Base-by-base conservation (phyloP, 768 basidiomycete species). In the Pholiota microspora region DNA sequence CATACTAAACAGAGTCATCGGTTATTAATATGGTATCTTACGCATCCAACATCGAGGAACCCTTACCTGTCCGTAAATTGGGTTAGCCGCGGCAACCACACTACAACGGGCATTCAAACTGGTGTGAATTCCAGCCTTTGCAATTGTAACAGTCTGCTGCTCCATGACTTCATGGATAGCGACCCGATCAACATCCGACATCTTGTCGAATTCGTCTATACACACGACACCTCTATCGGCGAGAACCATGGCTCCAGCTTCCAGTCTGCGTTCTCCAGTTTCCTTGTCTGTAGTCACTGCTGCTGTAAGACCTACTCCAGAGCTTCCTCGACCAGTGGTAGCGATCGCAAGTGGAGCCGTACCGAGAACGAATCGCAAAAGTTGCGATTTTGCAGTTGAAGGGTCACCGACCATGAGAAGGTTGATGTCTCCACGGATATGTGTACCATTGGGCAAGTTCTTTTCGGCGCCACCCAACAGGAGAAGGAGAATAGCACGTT, bases 151-250 rank as follows among this genome's bases (percentile, higher is more conserved):
- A 0, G 97, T 99, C 68, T 99, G 97, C 70, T 98, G 96, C 69
- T 98, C 97, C 97, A 99, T 99, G 67, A 98, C 97, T 83, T 99
- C 97, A 73, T 99, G 97, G 64, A 99, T 99, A 29, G 97, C 96
- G 16, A 98, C 96, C 61, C 97, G 85, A 74, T 99, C 97, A 60
- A 98, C 82, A 67, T 99, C 97, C 24, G 93, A 95, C 97, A 99
- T 98, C 71, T 99, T 99, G 81, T 99, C 97, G 66, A 99, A 99
- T 73, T 99, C 97, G 71, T 99, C 97, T 63, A 99, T 98, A 71
- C 97, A 99, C 42, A 99, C 96, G 18, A 99, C 94, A 15, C 97
- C 97, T 62, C 96, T 86, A 71, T 99, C 97, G 25, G 97, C 97
- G 55, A 99, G 86, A 51, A 99, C 97, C 97, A 99, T 99, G 10